phyloP scores from a whole-genome alignment of 2,329 filamentous ascomycete species.

The Lachnum nothofagi region DNA sequence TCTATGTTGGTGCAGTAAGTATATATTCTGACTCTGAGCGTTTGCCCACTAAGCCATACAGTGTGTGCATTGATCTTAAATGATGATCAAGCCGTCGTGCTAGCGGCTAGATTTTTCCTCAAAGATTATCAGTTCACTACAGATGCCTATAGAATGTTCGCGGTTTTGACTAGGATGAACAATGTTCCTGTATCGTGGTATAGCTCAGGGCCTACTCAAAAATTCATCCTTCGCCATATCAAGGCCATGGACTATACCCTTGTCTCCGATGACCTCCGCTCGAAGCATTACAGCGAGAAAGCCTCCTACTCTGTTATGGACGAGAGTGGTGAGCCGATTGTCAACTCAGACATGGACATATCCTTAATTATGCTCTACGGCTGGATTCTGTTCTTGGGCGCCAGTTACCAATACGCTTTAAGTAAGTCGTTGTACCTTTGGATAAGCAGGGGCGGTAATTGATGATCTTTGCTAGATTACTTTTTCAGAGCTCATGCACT shows the following conservation, averaged over 20 bases:
- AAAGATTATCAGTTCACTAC: conserved; percentile 73
- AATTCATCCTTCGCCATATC: conserved; percentile 86
- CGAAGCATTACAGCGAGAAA: conserved; percentile 40
- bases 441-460: not conserved
- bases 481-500: conserved; percentile 74
- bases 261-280: conserved; percentile 47
- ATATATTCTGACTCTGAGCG: conserved; percentile 2
- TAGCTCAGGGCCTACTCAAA: conserved; percentile 75
- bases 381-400: conserved; percentile 79
- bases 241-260: conserved; percentile 76
- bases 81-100: conserved; percentile 70
- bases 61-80: conserved; percentile 77
- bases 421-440: conserved; percentile 43
- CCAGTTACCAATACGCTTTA: conserved; percentile 75
- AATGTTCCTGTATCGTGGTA: conserved; percentile 71
- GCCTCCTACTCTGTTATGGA: conserved; percentile 36
- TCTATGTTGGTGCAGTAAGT: conserved; percentile 67
- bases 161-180: conserved; percentile 69
- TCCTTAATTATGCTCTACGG: conserved; percentile 83
- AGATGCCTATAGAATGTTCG: conserved; percentile 79
- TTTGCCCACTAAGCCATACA: conserved; percentile 30
- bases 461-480: conserved; percentile 54
- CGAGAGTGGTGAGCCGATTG: conserved; percentile 30
- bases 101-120: conserved; percentile 77
- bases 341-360: conserved; percentile 55